Base-by-base conservation (phyloP, 202 grass and related monocot genomes). In the Brachypodium distachyon region DNA sequence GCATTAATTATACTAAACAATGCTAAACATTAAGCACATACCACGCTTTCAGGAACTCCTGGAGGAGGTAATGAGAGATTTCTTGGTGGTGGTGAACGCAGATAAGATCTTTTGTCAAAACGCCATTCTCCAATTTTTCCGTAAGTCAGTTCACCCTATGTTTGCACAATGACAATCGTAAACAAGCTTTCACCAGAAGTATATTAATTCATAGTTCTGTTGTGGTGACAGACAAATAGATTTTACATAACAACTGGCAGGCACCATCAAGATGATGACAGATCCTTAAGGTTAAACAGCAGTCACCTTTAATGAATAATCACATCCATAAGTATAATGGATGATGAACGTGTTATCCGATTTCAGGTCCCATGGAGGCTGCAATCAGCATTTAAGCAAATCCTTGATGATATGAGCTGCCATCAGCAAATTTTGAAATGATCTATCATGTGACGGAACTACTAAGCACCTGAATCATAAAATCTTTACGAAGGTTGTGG, bases 41-140 rank as follows among this genome's bases (percentile, higher is more conserved):
- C 96, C 96, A 99, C 96, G 83, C 96, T 99, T 96, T 99, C 96
- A 73, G 92, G 96, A 57, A 99, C 96, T 73, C 96, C 85, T 66
- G 87, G 90, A 89, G 96, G 96, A 12, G 96, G 92, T 36, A 96
- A 83, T 9, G 89, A 65, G 57, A 99, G 90, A 90, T 99, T 99
- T 82, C 87, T 99, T 70, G 96, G 96, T 70, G 92, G 92, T 43
- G 90, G 85, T 71, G 81, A 89, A 57, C 52, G 86, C 65, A 99
- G 78, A 80, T 91, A 93, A 27, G 96, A 89, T 96, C 96, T 93
- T 88, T 99, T 99, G 78, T 99, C 96, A 89, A 99, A 99, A 54
- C 90, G 91, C 92, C 96, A 99, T 82, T 99, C 96, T 16, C 96
- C 96, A 62, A 91, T 89, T 90, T 99, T 99, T 31, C 96, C 92